Conservation (phyloP, 768 basidiomycete genomes). For the Macrolepiota dolichaula region DNA sequence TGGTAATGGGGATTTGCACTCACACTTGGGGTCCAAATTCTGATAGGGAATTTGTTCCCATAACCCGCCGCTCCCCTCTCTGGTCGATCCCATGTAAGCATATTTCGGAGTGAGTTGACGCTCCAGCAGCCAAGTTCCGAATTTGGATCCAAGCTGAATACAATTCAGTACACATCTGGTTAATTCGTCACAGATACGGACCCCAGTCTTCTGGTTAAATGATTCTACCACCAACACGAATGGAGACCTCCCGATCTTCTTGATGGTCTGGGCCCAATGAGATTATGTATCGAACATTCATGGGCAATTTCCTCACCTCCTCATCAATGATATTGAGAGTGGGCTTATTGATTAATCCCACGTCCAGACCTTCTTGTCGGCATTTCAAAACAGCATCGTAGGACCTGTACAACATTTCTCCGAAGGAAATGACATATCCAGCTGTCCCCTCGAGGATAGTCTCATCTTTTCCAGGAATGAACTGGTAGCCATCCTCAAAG, state of each 20-base stretch:
- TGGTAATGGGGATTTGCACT: constrained; percentile 22
- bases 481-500: constrained; percentile 72
- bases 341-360: constrained; percentile 85
- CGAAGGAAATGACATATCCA: constrained; percentile 83
- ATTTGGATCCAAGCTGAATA: constrained; percentile 69
- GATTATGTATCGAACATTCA: background rate
- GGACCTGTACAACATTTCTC: constrained; percentile 83
- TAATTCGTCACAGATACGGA: constrained; percentile 20
- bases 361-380: constrained; percentile 69
- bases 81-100: constrained; percentile 75
- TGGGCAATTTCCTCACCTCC: constrained; percentile 37
- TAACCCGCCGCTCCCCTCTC: constrained; percentile 69
- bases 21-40: constrained; percentile 75
- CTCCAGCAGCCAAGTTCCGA: constrained; percentile 84
- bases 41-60: constrained; percentile 85
- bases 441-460: constrained; percentile 70
- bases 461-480: constrained; percentile 84
- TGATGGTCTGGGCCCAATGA: constrained; percentile 40
- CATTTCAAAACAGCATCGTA: constrained; percentile 80
- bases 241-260: constrained; percentile 66
- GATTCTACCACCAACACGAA: constrained; percentile 88
- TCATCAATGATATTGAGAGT: constrained; percentile 84
- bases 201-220: constrained; percentile 87
- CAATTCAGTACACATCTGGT: background rate
- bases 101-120: constrained; percentile 78